Evolutionary conservation across 169 alveolate species (phyloP).

Genomic region (Besnoitia besnoiti): DNA sequence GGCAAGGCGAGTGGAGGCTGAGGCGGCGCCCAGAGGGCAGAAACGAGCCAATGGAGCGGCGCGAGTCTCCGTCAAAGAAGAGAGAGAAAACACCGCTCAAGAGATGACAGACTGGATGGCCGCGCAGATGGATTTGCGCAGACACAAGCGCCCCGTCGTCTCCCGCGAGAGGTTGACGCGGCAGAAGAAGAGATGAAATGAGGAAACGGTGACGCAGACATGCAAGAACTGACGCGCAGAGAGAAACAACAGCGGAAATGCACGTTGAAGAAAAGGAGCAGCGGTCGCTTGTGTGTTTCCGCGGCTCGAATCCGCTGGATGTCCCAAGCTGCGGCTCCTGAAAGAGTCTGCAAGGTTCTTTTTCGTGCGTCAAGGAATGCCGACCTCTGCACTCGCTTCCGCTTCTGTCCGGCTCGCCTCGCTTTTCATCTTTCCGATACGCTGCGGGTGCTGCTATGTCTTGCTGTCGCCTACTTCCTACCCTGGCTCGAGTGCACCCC

Average conservation of each 20-base stretch:
- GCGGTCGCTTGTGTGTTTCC: too few relatives aligned
- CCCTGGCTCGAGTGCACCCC: too few relatives aligned
- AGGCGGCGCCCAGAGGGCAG: background rate
- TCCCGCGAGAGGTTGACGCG: background rate
- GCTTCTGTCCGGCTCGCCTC: too few relatives aligned
- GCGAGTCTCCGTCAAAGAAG: background rate
- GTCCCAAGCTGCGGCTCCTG: too few relatives aligned
- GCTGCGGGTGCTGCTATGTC: too few relatives aligned
- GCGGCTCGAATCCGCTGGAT: too few relatives aligned
- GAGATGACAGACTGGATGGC: background rate
- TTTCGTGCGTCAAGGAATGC: too few relatives aligned
- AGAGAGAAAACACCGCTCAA: background rate
- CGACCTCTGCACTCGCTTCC: too few relatives aligned
- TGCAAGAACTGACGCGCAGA: background rate
- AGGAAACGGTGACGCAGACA: background rate
- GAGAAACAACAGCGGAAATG: background rate
- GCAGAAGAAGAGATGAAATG: background rate
- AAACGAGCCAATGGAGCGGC: background rate
- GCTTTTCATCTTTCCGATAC: too few relatives aligned
- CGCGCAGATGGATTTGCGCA: background rate
- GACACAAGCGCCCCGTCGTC: background rate
- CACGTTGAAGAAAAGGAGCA: background rate
- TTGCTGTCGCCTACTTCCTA: too few relatives aligned
- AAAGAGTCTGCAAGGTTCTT: too few relatives aligned
- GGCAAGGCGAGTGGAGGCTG: background rate